Evolutionary conservation across 805 yeast species (phyloP), one percentile per base, ranked within the genome.

Genomic region (Wickerhamomyces alni): DNA sequence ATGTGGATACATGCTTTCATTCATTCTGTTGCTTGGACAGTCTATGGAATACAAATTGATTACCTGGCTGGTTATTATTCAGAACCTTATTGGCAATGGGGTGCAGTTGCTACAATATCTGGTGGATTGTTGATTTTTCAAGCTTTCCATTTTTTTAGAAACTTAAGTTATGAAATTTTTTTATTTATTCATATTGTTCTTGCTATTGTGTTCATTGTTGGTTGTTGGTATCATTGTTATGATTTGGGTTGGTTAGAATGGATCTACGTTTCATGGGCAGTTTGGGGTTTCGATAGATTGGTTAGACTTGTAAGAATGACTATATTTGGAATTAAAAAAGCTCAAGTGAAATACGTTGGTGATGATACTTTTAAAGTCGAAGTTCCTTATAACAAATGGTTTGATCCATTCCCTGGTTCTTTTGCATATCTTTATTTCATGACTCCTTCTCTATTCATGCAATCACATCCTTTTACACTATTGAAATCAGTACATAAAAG

Each of bases 381-480:
- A 17, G 42, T 60, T 3, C 51, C 50, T 33, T 54, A 61, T 40
- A 82, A 86, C 16, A 50, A 53, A 10, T 51, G 48, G 38, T 75
- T 80, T 70, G 61, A 60, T 17, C 62, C 70, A 17, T 60, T 52
- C 41, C 81, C 87, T 3, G 83, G 86, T 22, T 65, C 72, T 13
- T 76, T 63, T 54, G 76, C 70, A 1, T 82, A 66, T 50, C 59
- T 85, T 28, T 72, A 80, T 59, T 77, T 82, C 55, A 45, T 80
- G 41, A 62, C 73, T 33, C 66, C 72, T 16, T 53, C 61, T 3
- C 59, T 69, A 29, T 77, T 80, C 56, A 80, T 81, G 79, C 87
- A 82, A 55, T 74, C 82, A 5, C 88, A 83, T 56, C 91, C 91
- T 4, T 82, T 85, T 60, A 80, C 89, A 1, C 58, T 75, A 7